These are phyloP conservation scores for Mucor sp. DNA, from an alignment of 371 early-diverging fungal species.

Conservation along the genomic window DNA sequence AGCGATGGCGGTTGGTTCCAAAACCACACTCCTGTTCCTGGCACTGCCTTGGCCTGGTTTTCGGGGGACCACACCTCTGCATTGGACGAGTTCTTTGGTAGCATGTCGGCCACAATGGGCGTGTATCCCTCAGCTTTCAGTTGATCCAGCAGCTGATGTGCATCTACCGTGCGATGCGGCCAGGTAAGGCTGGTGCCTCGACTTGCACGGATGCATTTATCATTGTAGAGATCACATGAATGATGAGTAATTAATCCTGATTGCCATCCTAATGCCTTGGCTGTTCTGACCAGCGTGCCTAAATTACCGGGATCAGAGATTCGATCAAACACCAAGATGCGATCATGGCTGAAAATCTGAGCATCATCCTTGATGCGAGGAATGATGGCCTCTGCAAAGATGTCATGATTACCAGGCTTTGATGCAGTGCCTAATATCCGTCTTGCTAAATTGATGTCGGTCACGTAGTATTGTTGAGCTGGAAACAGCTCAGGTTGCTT, in stretches of 20 bases:
- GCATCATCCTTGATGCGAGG: neutral
- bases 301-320: constrained; percentile 59
- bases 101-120: constrained; percentile 59
- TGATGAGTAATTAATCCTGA: constrained; percentile 47
- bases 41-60: neutral
- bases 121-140: constrained; percentile 40
- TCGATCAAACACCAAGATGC: constrained; percentile 54
- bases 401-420: constrained; percentile 44
- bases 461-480: constrained; percentile 37
- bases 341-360: constrained; percentile 9
- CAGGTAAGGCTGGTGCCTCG: constrained; percentile 46
- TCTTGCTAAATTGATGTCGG: constrained; percentile 45
- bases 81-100: constrained; percentile 21
- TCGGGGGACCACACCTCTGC: constrained; percentile 38
- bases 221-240: constrained; percentile 57
- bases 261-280: constrained; percentile 57
- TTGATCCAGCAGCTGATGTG: constrained; percentile 29
- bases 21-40: constrained; percentile 34
- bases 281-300: constrained; percentile 58
- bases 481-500: constrained; percentile 35
- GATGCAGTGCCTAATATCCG: constrained; percentile 53
- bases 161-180: constrained; percentile 31
- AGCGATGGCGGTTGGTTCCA: constrained; percentile 36
- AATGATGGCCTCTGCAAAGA: constrained; percentile 47
- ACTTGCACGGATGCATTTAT: constrained; percentile 57